Evolutionary conservation across 169 alveolate species (phyloP), one percentile per base, ranked within the genome.

Genomic region (Cryptosporidium parvum): DNA sequence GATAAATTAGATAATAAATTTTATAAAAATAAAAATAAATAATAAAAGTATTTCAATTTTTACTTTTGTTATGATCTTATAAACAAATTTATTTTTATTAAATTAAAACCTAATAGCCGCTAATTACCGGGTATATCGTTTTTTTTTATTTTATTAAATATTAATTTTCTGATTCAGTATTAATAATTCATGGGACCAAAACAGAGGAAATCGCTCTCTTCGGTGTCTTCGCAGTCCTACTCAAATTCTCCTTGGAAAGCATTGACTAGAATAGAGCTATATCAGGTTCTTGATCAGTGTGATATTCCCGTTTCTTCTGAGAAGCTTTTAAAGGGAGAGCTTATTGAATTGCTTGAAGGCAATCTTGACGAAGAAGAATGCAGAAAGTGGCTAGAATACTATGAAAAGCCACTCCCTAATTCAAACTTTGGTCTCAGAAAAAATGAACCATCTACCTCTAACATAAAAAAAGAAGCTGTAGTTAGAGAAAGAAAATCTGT

Each of bases 241-340:
- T 42, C 86, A 2, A 39, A 73, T 31, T 73, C 86, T 29, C 86
- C 86, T 9, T 73, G 86, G 86, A 73, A 73, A 31, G 59, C 58
- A 73, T 68, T 73, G 35, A 73, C 86, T 23, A 53, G 86, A 35
- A 45, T 56, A 23, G 86, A 73, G n/a, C 35, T 73, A 21, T 73
- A 56, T 42, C 67, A 58, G 29, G 86, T 73, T 21, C 52, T 73
- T n/a, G 86, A 73, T 59, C n/a, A 59, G 1, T 56, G 71, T 35
- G 71, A 73, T 52, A 73, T 73, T 9, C 52, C 71, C 3, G 58
- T 73, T 56, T 56, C 86, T 18, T 73, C 86, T 0, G 86, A 73
- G 7, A 73, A 73, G 16, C 53, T 73, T 16, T 56, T 73, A 10
- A 73, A 73, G 26, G 86, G 72, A 52, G 86, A 73, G 10, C 45